A percentile compares a stretch with the other conserved stretches of the same genome.
Evolutionary conservation across 2,329 filamentous ascomycete species (phyloP).

Genomic region (Hymenoscyphus fructigenus): DNA sequence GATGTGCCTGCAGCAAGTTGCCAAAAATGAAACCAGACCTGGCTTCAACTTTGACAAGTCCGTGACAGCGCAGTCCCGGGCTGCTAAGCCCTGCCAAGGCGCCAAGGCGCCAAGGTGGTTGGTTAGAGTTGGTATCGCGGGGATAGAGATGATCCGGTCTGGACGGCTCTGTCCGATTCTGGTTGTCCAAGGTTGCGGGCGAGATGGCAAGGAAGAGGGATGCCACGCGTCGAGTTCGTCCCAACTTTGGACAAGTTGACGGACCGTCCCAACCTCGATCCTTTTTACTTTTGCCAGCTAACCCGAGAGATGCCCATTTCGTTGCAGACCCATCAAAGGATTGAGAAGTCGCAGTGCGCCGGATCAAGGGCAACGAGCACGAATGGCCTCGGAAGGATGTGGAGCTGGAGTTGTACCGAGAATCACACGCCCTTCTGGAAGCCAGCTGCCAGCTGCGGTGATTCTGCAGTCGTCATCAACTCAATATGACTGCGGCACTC

Average conservation of each 20-base stretch:
- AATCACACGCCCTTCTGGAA: constrained; percentile 1
- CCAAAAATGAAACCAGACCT: background rate
- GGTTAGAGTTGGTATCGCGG: background rate
- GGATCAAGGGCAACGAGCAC: background rate
- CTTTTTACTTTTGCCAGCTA: background rate
- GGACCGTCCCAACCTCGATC: background rate
- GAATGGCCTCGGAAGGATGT: background rate
- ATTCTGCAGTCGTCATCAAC: background rate
- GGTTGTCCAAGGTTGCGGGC: background rate
- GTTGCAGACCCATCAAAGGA: background rate
- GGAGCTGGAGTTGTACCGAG: background rate
- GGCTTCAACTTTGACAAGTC: background rate
- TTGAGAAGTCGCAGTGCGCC: background rate
- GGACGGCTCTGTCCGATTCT: background rate
- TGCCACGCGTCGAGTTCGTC: background rate
- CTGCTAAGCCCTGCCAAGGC: constrained; percentile 8
- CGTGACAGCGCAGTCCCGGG: background rate
- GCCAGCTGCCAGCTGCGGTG: background rate
- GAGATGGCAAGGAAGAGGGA: background rate
- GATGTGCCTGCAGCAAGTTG: background rate
- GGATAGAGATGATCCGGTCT: background rate
- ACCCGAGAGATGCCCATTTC: background rate
- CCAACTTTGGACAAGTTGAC: background rate
- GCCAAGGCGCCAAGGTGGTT: background rate
- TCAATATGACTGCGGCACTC: background rate